These are phyloP conservation scores for Euryodendron excelsum DNA, from an alignment of 148 eudicot genomes.

Conservation along the genomic window DNA sequence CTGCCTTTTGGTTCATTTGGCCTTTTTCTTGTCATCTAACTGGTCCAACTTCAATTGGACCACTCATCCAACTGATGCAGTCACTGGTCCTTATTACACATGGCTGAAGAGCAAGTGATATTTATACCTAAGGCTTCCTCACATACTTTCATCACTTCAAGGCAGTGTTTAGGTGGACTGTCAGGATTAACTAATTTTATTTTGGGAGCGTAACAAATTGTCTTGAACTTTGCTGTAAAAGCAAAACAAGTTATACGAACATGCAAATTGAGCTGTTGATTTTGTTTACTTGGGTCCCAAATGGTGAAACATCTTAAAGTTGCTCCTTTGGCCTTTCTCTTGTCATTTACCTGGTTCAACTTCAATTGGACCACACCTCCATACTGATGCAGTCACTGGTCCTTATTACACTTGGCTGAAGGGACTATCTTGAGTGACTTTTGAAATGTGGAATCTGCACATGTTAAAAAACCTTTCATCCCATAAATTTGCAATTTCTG, in stretches of 20 bases:
- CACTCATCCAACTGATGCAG: not conserved
- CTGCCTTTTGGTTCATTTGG: not conserved
- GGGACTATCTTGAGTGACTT: not conserved
- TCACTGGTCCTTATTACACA: not conserved
- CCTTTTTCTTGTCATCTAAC: not conserved
- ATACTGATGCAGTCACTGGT: not conserved
- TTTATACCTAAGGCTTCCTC: too few relatives aligned
- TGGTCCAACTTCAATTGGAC: not conserved
- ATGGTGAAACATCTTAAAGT: too few relatives aligned
- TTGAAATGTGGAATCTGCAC: not conserved
- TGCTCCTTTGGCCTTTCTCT: too few relatives aligned
- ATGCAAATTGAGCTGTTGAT: too few relatives aligned
- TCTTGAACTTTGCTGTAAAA: too few relatives aligned
- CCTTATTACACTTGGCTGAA: not conserved
- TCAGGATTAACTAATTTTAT: too few relatives aligned
- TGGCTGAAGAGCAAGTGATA: not conserved
- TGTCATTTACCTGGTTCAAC: too few relatives aligned
- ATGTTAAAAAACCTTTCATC: not conserved
- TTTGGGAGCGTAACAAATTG: too few relatives aligned
- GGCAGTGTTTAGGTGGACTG: too few relatives aligned
- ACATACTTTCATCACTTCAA: too few relatives aligned
- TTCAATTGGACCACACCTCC: not conserved
- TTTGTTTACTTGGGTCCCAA: too few relatives aligned
- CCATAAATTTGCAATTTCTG: not conserved
- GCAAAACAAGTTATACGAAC: too few relatives aligned